Conservation (phyloP, 352 stramenopile genomes). For the Pythium apleroticum region DNA sequence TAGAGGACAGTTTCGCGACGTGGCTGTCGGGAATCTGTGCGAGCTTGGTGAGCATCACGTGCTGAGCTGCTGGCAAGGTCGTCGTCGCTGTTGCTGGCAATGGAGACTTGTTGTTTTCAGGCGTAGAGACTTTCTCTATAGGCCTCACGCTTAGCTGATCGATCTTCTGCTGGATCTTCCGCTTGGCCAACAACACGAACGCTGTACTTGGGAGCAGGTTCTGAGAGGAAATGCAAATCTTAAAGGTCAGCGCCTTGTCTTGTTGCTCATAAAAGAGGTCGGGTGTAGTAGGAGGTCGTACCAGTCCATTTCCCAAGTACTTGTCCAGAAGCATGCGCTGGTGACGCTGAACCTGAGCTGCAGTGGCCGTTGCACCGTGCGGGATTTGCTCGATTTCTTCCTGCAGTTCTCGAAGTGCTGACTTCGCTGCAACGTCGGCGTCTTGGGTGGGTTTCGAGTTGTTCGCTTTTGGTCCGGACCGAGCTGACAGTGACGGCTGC, state of each 20-base stretch:
- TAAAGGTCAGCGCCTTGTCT: background rate
- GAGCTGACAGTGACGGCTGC: background rate
- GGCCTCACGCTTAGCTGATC: slow-evolving; percentile 28
- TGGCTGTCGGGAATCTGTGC: slow-evolving; percentile 35
- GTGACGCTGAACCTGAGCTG: background rate
- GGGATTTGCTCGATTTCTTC: slow-evolving; percentile 45
- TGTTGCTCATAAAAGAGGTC: background rate
- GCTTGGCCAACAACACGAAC: slow-evolving; percentile 47
- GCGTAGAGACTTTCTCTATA: background rate
- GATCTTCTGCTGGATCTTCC: slow-evolving; percentile 50
- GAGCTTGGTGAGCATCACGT: slow-evolving; percentile 43
- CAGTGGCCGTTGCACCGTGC: background rate
- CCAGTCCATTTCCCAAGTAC: slow-evolving; percentile 38
- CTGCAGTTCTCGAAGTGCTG: slow-evolving; percentile 40
- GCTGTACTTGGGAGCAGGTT: slow-evolving; percentile 43
- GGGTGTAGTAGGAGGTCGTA: slow-evolving; percentile 14
- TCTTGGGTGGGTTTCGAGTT: slow-evolving; percentile 5
- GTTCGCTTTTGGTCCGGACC: background rate
- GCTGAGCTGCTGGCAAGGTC: slow-evolving; percentile 34
- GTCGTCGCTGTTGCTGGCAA: background rate
- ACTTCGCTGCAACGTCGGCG: slow-evolving; percentile 39
- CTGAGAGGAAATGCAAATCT: slow-evolving; percentile 20
- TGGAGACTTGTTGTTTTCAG: too few relatives aligned
- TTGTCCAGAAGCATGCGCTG: slow-evolving; percentile 37
- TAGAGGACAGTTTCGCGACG: slow-evolving; percentile 33